Evolutionary conservation across 108 stramenopile species (phyloP), one percentile per base, ranked within the genome.

Genomic region (Seminavis robusta): DNA sequence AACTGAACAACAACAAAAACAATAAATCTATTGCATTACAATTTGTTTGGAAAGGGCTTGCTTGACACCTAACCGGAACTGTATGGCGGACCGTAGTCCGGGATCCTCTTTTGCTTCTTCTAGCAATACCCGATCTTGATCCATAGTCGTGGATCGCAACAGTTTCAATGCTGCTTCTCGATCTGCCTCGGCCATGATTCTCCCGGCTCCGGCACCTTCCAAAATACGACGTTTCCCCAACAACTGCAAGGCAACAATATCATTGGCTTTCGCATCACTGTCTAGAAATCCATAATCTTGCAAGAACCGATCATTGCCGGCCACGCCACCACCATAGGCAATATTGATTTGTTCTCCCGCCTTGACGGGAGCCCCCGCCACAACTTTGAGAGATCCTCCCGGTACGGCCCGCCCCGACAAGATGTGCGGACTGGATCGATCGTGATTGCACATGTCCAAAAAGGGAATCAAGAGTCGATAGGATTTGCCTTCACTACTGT

Each of bases 391-490:
- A 65, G 51, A 59, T 11, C 73, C 81, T 16, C 89, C 89, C 1
- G 78, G 57, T 23, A 63, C 67, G 9, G 89, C 89, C 36, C 85
- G 32, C 11, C 89, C 89, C 21, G 79, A 75, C 47, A 91, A 51
- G 1, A 91, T 55, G 41, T 91, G 89, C 1, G 73, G 47, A 53
- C 75, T 75, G 23, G 73, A 65, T 37, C 83, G 63, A 49, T 86
- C 83, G 59, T 91, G 85, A 65, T 87, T 91, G 60, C 83, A 84
- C 88, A 90, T 90, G 56, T 90, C 88, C 34, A 90, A 67, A 13
- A 85, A 59, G 23, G 88, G 88, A 32, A 90, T 86, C 51, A 90
- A 31, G 0, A 90, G 58, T 29, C 84, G 74, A 54, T 77, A 69
- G 10, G 80, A 74, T 33, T 67, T 59, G 23, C 65, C 63, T n/a